Evolutionary conservation across 202 grass and related monocot genomes (phyloP).

Genomic region (Schoenoplectus triqueter): DNA sequence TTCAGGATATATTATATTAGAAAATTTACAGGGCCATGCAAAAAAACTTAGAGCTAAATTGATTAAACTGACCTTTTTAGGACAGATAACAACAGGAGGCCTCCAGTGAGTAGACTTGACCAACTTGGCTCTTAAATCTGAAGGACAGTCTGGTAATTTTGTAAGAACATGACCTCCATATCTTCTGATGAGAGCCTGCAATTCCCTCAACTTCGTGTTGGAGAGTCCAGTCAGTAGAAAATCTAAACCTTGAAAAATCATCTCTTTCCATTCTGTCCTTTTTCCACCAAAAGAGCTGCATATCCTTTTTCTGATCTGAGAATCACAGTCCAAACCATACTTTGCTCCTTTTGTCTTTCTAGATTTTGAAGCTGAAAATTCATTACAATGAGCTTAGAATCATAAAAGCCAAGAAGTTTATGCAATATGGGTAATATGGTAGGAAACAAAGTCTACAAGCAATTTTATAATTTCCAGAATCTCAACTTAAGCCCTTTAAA

Average conservation of each 20-base stretch:
- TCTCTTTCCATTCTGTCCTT: conserved; percentile 44
- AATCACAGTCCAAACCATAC: conserved; percentile 29
- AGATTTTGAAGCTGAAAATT: conserved; percentile 53
- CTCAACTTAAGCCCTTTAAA: conserved; percentile 10
- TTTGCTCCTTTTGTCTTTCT: conserved; percentile 40
- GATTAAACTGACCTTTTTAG: conserved; percentile 65
- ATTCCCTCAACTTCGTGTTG: conserved; percentile 68
- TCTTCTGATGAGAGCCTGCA: conserved; percentile 59
- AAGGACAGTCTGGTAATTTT: conserved; percentile 60
- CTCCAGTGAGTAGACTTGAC: conserved; percentile 54
- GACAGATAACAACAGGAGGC: conserved; percentile 70
- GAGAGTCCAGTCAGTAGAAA: conserved; percentile 92
- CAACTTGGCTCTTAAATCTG: conserved; percentile 56
- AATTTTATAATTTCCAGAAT: neutral
- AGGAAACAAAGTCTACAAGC: neutral
- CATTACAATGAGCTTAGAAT: conserved; percentile 31
- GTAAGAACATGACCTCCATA: conserved; percentile 69
- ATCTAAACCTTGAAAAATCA: conserved; percentile 73
- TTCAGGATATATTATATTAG: conserved; percentile 22
- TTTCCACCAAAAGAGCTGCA: conserved; percentile 35
- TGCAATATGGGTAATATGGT: neutral
- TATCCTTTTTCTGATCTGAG: conserved; percentile 35
- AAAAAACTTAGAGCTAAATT: neutral
- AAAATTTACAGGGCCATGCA: conserved; percentile 35
- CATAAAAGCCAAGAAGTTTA: neutral